phyloP scores from a whole-genome alignment of 495 filamentous ascomycete species.

The Aspergillus heteromorphus region DNA sequence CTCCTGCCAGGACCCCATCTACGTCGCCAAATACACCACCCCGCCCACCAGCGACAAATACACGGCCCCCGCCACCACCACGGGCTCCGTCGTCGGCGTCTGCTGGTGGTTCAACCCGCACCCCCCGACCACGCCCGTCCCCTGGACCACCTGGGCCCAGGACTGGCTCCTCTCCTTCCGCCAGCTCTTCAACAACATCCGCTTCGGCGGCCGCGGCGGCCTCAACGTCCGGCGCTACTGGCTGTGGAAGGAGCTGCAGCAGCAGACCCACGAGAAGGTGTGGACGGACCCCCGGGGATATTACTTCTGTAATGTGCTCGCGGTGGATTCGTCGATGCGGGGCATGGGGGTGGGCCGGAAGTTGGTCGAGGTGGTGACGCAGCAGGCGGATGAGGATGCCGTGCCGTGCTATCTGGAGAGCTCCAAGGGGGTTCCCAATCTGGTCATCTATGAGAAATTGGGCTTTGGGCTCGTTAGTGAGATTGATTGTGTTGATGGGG shows the following conservation, averaged over 20 bases:
- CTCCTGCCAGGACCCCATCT: slow-evolving; percentile 53
- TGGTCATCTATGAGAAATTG: slow-evolving; percentile 61
- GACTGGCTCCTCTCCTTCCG: slow-evolving; percentile 54
- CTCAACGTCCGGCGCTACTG: slow-evolving; percentile 57
- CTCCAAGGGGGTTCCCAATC: slow-evolving; percentile 56
- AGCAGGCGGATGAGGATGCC: slow-evolving; percentile 53
- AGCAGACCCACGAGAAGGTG: slow-evolving; percentile 29
- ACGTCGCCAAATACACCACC: slow-evolving; percentile 48
- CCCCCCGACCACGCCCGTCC: slow-evolving; percentile 27
- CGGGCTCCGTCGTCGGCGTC: slow-evolving; percentile 47
- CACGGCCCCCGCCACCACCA: slow-evolving; percentile 10
- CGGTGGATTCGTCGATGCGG: slow-evolving; percentile 54
- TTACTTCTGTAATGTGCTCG: slow-evolving; percentile 67
- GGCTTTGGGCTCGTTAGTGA: slow-evolving; percentile 57
- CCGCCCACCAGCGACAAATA: slow-evolving; percentile 9
- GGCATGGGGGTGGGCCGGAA: slow-evolving; percentile 54
- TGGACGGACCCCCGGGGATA: slow-evolving; percentile 49
- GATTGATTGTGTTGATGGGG: slow-evolving; percentile 57
- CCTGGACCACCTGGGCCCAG: slow-evolving; percentile 53
- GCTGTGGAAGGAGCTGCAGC: slow-evolving; percentile 46
- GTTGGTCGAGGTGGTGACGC: slow-evolving; percentile 53
- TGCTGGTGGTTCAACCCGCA: slow-evolving; percentile 59
- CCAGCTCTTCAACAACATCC: slow-evolving; percentile 57
- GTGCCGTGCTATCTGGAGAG: slow-evolving; percentile 62
- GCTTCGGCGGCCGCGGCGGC: slow-evolving; percentile 56